A percentile compares a stretch with the other conserved stretches of the same genome.
phyloP scores from a whole-genome alignment of 176 grass and related monocot species.

The Triticum monococcum region DNA sequence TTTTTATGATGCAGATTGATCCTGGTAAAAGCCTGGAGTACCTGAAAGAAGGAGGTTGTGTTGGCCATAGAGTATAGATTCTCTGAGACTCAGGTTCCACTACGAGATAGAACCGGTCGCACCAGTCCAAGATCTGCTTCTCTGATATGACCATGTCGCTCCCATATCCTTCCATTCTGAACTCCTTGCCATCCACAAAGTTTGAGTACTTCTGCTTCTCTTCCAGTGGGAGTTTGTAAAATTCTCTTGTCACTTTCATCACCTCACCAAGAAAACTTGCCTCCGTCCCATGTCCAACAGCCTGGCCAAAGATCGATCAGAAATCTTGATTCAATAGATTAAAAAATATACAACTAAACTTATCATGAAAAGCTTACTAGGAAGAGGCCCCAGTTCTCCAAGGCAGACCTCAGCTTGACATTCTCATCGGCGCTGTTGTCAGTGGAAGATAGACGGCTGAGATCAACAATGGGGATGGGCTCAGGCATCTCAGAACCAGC shows the following conservation, averaged over 20 bases:
- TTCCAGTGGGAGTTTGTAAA: slow-evolving; percentile 43
- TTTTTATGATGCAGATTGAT: too few relatives aligned
- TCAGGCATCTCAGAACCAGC: neutral
- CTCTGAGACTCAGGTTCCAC: slow-evolving; percentile 45
- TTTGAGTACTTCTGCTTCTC: slow-evolving; percentile 65
- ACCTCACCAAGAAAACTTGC: slow-evolving; percentile 22
- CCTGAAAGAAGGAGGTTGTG: slow-evolving; percentile 1
- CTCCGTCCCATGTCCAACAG: slow-evolving; percentile 46
- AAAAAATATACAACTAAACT: too few relatives aligned
- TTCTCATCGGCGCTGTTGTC: slow-evolving; percentile 15
- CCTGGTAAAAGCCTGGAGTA: neutral
- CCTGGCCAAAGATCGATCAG: slow-evolving; percentile 9
- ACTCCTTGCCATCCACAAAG: slow-evolving; percentile 43
- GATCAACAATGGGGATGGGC: slow-evolving; percentile 42
- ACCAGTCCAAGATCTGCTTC: slow-evolving; percentile 51
- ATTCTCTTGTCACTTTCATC: slow-evolving; percentile 25
- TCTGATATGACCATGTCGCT: slow-evolving; percentile 36
- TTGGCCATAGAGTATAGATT: neutral
- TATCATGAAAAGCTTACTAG: slow-evolving; percentile 10
- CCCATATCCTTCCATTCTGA: slow-evolving; percentile 56
- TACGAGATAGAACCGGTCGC: slow-evolving; percentile 36
- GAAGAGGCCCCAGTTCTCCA: slow-evolving; percentile 53
- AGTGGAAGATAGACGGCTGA: slow-evolving; percentile 27
- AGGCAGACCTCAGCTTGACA: slow-evolving; percentile 13
- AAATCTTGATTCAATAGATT: too few relatives aligned